Evolutionary conservation across 148 eudicot genomes (phyloP).

Genomic region (Pharnaceum exiguum): DNA sequence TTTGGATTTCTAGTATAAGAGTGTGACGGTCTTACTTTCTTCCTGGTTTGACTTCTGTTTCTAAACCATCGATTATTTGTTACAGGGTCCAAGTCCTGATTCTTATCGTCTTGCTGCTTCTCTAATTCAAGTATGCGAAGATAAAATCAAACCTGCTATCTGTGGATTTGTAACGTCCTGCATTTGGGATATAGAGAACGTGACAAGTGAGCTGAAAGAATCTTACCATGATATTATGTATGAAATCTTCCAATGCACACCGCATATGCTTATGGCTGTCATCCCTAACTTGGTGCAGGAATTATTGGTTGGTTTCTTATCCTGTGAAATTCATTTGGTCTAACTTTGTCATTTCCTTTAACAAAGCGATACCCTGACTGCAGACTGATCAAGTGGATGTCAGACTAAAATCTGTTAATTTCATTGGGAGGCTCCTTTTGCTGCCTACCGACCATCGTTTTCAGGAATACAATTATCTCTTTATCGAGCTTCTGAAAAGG

Average conservation of each 20-base stretch:
- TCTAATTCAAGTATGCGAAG: constrained; percentile 54
- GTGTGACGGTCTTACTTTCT: too few relatives aligned
- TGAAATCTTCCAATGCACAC: constrained; percentile 58
- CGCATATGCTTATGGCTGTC: constrained; percentile 60
- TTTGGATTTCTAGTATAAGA: too few relatives aligned
- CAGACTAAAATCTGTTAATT: constrained; percentile 71
- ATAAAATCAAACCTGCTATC: constrained; percentile 50
- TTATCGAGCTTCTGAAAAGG: constrained; percentile 69
- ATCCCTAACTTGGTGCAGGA: constrained; percentile 71
- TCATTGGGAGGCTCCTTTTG: constrained; percentile 61
- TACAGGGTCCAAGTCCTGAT: constrained; percentile 59
- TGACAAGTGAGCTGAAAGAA: constrained; percentile 51
- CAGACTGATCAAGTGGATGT: constrained; percentile 97
- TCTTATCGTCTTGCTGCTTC: constrained; percentile 61
- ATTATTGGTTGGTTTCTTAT: constrained; percentile 46
- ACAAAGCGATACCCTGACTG: constrained; percentile 20
- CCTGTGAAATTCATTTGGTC: not conserved
- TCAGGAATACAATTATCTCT: constrained; percentile 53
- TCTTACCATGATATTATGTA: constrained; percentile 73
- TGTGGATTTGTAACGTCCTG: constrained; percentile 69
- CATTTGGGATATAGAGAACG: constrained; percentile 56
- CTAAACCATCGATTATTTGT: not conserved
- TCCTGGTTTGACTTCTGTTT: not conserved
- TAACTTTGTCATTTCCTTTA: not conserved
- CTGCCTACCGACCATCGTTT: constrained; percentile 42